A percentile compares a stretch with the other conserved stretches of the same genome.
These are phyloP conservation scores for Chalciporus chontae DNA, from an alignment of 768 basidiomycete genomes.

Conservation along the genomic window DNA sequence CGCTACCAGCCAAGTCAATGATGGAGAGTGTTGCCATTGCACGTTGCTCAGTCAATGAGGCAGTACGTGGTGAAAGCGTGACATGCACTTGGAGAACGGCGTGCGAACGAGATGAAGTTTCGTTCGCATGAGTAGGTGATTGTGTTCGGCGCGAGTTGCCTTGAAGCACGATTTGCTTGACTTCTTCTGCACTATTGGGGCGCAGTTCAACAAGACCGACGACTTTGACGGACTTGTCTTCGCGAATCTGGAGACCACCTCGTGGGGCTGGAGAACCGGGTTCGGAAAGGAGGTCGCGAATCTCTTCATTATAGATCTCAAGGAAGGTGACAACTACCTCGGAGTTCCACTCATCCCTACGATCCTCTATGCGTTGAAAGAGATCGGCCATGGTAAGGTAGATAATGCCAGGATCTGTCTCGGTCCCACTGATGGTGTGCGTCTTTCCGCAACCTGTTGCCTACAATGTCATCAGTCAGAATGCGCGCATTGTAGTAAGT, in stretches of 20 bases:
- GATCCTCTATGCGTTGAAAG: conserved; percentile 88
- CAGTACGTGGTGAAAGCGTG: conserved; percentile 81
- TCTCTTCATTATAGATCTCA: conserved; percentile 99
- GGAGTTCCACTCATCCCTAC: conserved; percentile 77
- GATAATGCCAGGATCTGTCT: conserved; percentile 86
- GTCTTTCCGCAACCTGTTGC: conserved; percentile 99
- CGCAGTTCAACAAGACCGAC: conserved; percentile 78
- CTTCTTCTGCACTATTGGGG: conserved; percentile 84
- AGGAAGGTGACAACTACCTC: conserved; percentile 93
- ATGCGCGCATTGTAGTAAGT: background rate
- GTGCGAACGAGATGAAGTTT: conserved; percentile 95
- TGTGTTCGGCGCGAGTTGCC: conserved; percentile 90
- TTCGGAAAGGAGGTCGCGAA: conserved; percentile 89
- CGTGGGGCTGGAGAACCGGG: conserved; percentile 56
- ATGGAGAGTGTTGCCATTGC: conserved; percentile 93
- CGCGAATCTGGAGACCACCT: conserved; percentile 89
- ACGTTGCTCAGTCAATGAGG: conserved; percentile 74
- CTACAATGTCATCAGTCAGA: conserved; percentile 40
- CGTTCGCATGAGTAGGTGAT: conserved; percentile 94
- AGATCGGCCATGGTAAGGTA: conserved; percentile 97
- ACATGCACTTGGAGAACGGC: conserved; percentile 97
- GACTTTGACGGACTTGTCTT: conserved; percentile 92
- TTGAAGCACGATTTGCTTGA: conserved; percentile 86
- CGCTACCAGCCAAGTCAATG: conserved; percentile 97
- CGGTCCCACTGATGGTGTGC: conserved; percentile 95